These are phyloP conservation scores for Setaria italica DNA, from an alignment of 202 grass and related monocot species.

Conservation along the genomic window DNA sequence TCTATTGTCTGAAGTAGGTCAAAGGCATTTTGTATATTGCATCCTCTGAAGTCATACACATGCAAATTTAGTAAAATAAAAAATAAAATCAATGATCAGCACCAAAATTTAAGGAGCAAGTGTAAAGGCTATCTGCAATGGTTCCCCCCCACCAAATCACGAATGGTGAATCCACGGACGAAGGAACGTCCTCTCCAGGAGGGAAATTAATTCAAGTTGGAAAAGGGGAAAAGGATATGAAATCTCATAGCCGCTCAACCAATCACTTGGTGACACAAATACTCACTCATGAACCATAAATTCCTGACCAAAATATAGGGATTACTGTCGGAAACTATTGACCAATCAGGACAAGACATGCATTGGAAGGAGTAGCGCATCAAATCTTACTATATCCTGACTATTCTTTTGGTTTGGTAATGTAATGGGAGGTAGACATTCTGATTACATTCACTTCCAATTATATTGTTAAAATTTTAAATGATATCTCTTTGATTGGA, in stretches of 20 bases:
- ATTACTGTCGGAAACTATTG: conserved; percentile 5
- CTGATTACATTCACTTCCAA: not conserved
- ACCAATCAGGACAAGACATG: conserved; percentile 29
- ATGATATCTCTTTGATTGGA: not conserved
- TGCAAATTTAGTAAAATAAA: conserved; percentile 19
- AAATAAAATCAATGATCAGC: conserved; percentile 40
- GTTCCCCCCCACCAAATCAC: conserved; percentile 10
- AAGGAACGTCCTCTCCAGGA: conserved; percentile 13
- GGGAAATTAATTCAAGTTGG: conserved; percentile 18
- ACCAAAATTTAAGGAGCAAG: conserved; percentile 17
- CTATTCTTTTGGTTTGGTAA: conserved; percentile 34
- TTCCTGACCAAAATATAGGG: not conserved
- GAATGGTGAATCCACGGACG: conserved; percentile 36
- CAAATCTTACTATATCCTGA: not conserved
- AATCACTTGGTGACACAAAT: conserved; percentile 33
- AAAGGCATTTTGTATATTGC: conserved; percentile 13
- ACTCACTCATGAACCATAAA: conserved; percentile 27
- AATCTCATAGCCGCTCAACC: conserved; percentile 3
- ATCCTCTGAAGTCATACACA: conserved; percentile 19
- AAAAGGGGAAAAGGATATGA: conserved; percentile 21
- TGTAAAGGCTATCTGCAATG: conserved; percentile 13
- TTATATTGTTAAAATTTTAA: not conserved
- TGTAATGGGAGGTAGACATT: not conserved
- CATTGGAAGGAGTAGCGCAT: conserved; percentile 20
- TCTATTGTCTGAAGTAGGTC: conserved; percentile 17